Evolutionary conservation across 2,329 filamentous ascomycete species (phyloP), one percentile per base, ranked within the genome.

Genomic region (Arachnomyces sp.): DNA sequence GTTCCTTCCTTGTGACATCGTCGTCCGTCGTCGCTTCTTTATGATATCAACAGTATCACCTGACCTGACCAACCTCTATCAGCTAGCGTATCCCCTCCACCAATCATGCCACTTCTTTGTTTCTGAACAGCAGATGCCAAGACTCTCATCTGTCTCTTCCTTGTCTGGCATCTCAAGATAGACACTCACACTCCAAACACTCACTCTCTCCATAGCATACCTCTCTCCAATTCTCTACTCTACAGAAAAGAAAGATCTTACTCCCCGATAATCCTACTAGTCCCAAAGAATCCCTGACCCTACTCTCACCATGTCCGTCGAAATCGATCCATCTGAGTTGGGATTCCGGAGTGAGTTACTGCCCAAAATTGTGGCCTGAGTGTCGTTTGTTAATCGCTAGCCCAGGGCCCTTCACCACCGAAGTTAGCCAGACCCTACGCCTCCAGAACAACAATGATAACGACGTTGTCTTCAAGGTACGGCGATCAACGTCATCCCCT

Each of bases 251-350:
- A n/a, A n/a, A n/a, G n/a, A n/a, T n/a, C n/a, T n/a, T n/a, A n/a
- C n/a, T 42, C 42, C 28, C 42, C 39, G 15, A 43, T 38, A 33
- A 37, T 32, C 41, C 28, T 34, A 39, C 40, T 14, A 34, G 42
- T 42, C 43, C 45, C 51, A 25, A n/a, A n/a, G 20, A 25, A 25
- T 46, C 50, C 52, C 36, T 33, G 30, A 38, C 5, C 47, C 43
- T 44, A 40, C 43, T 41, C 39, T 53, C 67, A 76, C 58, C 68
- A 96, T 96, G 92, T 93, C 90, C 55, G 83, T 98, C 70, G 85
- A 94, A 57, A 85, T 98, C 61, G 82, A 92, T 57, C 92, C 90
- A 45, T 66, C 77, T 53, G 92, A 96, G 76, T 80, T 98, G 61
- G 84, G 80, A 70, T 98, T 98, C 71, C 83, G 81, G 68, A 84